phyloP scores from a whole-genome alignment of 352 stramenopile genomes.

The Pythium catenulatum region DNA sequence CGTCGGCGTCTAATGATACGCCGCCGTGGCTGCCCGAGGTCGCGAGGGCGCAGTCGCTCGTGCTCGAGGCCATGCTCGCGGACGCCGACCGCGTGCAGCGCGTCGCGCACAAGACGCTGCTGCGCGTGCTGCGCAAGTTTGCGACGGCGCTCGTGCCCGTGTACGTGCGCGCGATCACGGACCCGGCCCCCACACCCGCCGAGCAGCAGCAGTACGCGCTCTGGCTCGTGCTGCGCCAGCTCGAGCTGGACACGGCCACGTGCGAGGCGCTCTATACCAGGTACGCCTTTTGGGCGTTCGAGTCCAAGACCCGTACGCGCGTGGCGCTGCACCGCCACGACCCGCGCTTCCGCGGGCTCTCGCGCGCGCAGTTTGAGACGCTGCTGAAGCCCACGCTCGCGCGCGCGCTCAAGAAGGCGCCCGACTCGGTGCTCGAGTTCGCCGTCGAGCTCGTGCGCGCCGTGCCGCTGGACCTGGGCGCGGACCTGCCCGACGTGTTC shows the following conservation, averaged over 20 bases:
- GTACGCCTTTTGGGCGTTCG: slow-evolving; percentile 88
- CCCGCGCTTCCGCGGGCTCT: slow-evolving; percentile 74
- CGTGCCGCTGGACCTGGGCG: slow-evolving; percentile 80
- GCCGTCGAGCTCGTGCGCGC: slow-evolving; percentile 72
- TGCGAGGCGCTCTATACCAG: slow-evolving; percentile 74
- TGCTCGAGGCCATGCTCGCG: slow-evolving; percentile 78
- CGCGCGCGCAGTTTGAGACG: slow-evolving; percentile 79
- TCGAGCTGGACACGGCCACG: slow-evolving; percentile 58
- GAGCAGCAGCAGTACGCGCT: slow-evolving; percentile 82
- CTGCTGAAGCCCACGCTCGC: slow-evolving; percentile 80
- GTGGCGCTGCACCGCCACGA: slow-evolving; percentile 69
- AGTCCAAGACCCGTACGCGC: slow-evolving; percentile 79
- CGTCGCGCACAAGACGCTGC: slow-evolving; percentile 68
- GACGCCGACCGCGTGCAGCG: slow-evolving; percentile 72
- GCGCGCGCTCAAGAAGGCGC: slow-evolving; percentile 92
- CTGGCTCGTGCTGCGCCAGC: slow-evolving; percentile 74
- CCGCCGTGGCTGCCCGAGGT: slow-evolving; percentile 72
- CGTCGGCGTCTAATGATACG: no score
- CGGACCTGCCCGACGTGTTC: slow-evolving; percentile 83
- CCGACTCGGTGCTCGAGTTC: slow-evolving; percentile 85
- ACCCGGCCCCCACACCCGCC: slow-evolving; percentile 38
- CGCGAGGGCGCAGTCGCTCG: slow-evolving; percentile 66
- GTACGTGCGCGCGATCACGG: slow-evolving; percentile 67
- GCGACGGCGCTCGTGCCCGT: slow-evolving; percentile 62
- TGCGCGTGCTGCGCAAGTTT: slow-evolving; percentile 73